Evolutionary conservation across 768 basidiomycete species (phyloP), one percentile per base, ranked within the genome.

Genomic region (Lanmaoa rubissima): DNA sequence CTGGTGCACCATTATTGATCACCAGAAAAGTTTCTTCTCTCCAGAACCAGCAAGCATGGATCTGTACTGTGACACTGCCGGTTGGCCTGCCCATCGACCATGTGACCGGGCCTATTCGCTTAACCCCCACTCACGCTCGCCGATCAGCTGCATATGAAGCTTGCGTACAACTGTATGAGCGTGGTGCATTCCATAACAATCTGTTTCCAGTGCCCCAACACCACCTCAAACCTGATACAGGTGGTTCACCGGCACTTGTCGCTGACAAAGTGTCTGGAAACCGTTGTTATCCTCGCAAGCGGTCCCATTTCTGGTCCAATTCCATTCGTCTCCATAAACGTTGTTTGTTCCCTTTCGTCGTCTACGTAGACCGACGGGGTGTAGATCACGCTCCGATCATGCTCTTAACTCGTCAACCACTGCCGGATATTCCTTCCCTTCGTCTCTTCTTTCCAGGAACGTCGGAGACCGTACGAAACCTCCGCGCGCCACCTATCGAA

Each of bases 241-340:
- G 38, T 43, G 40, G 40, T 36, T 52, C 60, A 24, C 44, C 47
- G 35, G 32, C 50, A 41, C 55, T 69, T 41, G 54, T 57, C 13
- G 65, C 70, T 17, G 60, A 66, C 35, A 74, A 73, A 53, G 51
- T 59, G 4, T 62, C 71, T 41, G 83, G 84, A 11, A 79, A 80
- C 13, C 78, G 80, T 39, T 72, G 75, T 49, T 89, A 92, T 72
- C 68, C 73, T 13, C 78, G 81, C 58, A 87, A 82, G 68, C 70
- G 66, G 45, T 82, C 90, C n/a, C 71, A 76, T 39, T 90, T 93
- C 65, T 92, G 92, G 92, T 59, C 60, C 13, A 80, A 82, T 61
- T 67, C 75, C 55, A 63, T 48, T 61, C 66, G 65, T 51, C 55
- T 57, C 65, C 17, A 63, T 58, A n/a, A 59, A 31, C 38, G 50